phyloP scores from a whole-genome alignment of 176 grass and related monocot species.

The Oryza meyeriana region DNA sequence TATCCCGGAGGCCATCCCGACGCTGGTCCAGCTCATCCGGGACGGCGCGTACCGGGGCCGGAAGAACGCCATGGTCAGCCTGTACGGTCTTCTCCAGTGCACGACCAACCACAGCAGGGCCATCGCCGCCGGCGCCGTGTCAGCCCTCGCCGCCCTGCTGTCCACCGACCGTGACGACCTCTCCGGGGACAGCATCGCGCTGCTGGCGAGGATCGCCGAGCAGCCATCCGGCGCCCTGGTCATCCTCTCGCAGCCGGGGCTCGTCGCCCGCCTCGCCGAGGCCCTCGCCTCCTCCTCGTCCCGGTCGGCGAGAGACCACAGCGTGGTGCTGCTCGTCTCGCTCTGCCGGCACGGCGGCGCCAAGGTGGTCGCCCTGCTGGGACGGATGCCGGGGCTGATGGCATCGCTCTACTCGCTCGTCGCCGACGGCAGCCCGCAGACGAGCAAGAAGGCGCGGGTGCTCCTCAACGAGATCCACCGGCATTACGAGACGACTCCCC shows the following conservation, averaged over 20 bases:
- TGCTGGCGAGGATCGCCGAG: constrained; percentile 68
- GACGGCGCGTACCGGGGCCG: constrained; percentile 47
- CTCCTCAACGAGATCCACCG: constrained; percentile 70
- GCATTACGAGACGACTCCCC: constrained; percentile 32
- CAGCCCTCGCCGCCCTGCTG: constrained; percentile 38
- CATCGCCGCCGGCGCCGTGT: constrained; percentile 47
- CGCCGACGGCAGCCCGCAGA: constrained; percentile 49
- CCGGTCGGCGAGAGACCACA: constrained; percentile 60
- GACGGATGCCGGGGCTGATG: constrained; percentile 54
- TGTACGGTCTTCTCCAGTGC: constrained; percentile 60
- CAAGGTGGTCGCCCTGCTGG: constrained; percentile 51
- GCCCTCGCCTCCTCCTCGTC: constrained; percentile 38
- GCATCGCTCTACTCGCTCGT: constrained; percentile 52
- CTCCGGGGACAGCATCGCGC: constrained; percentile 41
- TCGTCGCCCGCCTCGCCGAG: constrained; percentile 42
- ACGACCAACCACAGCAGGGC: constrained; percentile 46
- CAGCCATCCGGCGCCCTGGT: constrained; percentile 41
- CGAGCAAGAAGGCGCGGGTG: constrained; percentile 57
- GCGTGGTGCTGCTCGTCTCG: constrained; percentile 45
- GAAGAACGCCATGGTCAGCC: constrained; percentile 70
- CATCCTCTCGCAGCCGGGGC: constrained; percentile 30
- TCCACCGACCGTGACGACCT: constrained; percentile 37
- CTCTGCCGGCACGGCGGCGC: constrained; percentile 64
- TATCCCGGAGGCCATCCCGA: constrained; percentile 62
- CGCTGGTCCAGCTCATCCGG: constrained; percentile 59